Evolutionary conservation across 2,329 filamentous ascomycete species (phyloP).

Genomic region (Magnaporthiopsis incrustans): DNA sequence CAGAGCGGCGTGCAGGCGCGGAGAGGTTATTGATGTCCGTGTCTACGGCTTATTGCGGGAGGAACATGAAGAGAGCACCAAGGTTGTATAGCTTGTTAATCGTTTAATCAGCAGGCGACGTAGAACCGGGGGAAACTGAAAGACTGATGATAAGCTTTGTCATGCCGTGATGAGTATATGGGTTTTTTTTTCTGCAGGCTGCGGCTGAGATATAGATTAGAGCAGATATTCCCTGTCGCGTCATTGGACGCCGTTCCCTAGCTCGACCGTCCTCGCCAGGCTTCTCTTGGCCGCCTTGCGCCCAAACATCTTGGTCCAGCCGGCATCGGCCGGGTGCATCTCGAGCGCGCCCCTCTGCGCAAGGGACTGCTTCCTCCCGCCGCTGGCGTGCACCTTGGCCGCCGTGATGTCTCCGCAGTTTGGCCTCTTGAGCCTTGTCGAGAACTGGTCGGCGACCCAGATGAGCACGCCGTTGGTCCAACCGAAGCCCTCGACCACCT

Average conservation of each 20-base stretch:
- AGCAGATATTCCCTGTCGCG: neutral
- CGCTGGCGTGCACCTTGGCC: constrained; percentile 22
- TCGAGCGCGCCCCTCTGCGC: constrained; percentile 33
- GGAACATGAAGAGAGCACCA: neutral
- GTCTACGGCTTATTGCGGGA: constrained; percentile 26
- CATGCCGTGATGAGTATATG: too few relatives aligned
- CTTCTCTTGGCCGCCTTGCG: constrained; percentile 8
- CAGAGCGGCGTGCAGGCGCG: constrained; percentile 33
- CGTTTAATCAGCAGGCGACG: neutral
- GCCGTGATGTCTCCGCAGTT: constrained; percentile 45
- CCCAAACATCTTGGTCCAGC: constrained; percentile 40
- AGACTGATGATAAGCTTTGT: neutral
- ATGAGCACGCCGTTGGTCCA: constrained; percentile 64
- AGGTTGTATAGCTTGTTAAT: neutral
- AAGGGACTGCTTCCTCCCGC: constrained; percentile 20
- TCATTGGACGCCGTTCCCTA: neutral
- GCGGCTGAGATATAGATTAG: too few relatives aligned
- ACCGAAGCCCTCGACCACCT: constrained; percentile 62
- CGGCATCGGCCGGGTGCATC: constrained; percentile 35
- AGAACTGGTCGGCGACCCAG: constrained; percentile 57
- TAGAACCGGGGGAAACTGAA: neutral
- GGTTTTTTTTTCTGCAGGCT: neutral
- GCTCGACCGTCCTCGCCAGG: neutral
- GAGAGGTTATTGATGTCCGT: constrained; percentile 27
- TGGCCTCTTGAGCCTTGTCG: constrained; percentile 43